These are phyloP conservation scores for Symbiodinium natans DNA, from an alignment of 73 alveolate species.

Conservation along the genomic window DNA sequence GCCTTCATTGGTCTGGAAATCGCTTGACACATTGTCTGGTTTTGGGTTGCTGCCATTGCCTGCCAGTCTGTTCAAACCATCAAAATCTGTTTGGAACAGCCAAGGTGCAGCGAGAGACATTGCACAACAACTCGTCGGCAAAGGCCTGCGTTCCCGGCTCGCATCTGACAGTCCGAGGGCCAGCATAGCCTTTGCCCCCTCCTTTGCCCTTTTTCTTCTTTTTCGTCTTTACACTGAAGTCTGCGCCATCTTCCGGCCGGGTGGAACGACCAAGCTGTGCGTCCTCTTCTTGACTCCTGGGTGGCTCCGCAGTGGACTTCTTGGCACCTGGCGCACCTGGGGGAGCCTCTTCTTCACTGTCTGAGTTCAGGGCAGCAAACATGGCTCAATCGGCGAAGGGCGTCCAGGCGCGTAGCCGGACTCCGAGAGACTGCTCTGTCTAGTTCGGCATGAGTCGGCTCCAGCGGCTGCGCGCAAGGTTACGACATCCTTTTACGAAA, in stretches of 20 bases:
- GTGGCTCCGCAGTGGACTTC: background rate
- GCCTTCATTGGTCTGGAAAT: too few relatives aligned
- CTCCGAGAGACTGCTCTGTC: too few relatives aligned
- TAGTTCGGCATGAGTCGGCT: too few relatives aligned
- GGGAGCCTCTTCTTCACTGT: background rate
- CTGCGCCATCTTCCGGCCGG: background rate
- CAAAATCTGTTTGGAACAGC: background rate
- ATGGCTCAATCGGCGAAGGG: too few relatives aligned
- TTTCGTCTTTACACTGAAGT: background rate
- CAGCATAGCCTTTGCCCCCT: background rate
- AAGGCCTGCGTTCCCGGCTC: conserved; percentile 7
- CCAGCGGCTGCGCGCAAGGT: too few relatives aligned
- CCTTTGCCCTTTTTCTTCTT: background rate
- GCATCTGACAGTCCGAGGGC: background rate
- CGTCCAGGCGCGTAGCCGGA: too few relatives aligned
- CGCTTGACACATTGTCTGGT: background rate
- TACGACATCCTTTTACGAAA: too few relatives aligned
- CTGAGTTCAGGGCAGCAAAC: background rate
- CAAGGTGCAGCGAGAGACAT: background rate
- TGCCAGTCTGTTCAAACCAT: too few relatives aligned
- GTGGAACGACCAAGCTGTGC: background rate
- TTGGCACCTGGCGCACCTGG: background rate
- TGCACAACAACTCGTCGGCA: background rate
- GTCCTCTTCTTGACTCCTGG: background rate
- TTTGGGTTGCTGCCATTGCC: background rate